These are phyloP conservation scores for Litchi chinensis DNA, from an alignment of 345 rosid genomes.

Conservation along the genomic window DNA sequence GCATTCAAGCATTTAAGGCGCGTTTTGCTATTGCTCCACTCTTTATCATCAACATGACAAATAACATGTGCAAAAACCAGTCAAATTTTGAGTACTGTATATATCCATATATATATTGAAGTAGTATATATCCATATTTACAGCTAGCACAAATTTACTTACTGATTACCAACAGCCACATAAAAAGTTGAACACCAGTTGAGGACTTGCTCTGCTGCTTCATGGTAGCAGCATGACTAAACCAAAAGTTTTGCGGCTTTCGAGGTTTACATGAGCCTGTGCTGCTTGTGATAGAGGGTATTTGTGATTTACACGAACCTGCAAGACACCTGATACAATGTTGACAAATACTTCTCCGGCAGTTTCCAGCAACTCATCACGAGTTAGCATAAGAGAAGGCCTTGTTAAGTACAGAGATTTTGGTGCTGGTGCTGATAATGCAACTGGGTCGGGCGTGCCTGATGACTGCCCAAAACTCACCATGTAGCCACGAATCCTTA, in stretches of 20 bases:
- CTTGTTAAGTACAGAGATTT: conserved; percentile 83
- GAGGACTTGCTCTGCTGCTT: conserved; percentile 13
- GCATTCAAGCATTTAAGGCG: too few relatives aligned
- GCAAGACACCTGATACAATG: conserved; percentile 57
- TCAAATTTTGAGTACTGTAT: background rate
- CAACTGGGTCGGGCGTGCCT: conserved; percentile 72
- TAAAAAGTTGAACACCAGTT: background rate
- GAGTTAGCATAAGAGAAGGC: conserved; percentile 69
- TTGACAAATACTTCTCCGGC: conserved; percentile 75
- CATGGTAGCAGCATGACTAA: conserved; percentile 77
- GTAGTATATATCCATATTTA: too few relatives aligned
- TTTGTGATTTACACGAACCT: conserved; percentile 66
- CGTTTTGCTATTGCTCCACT: too few relatives aligned
- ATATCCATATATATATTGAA: too few relatives aligned
- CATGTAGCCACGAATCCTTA: conserved; percentile 77
- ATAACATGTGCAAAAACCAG: too few relatives aligned
- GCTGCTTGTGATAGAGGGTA: conserved; percentile 77
- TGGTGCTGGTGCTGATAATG: conserved; percentile 64
- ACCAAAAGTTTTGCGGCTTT: conserved; percentile 71
- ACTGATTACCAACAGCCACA: background rate
- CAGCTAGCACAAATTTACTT: background rate
- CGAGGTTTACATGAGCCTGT: conserved; percentile 75
- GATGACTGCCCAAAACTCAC: conserved; percentile 93
- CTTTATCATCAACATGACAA: background rate
- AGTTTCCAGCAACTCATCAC: conserved; percentile 75